Evolutionary conservation across 140 eudicot genomes (phyloP).

Genomic region (Bidens hawaiensis): DNA sequence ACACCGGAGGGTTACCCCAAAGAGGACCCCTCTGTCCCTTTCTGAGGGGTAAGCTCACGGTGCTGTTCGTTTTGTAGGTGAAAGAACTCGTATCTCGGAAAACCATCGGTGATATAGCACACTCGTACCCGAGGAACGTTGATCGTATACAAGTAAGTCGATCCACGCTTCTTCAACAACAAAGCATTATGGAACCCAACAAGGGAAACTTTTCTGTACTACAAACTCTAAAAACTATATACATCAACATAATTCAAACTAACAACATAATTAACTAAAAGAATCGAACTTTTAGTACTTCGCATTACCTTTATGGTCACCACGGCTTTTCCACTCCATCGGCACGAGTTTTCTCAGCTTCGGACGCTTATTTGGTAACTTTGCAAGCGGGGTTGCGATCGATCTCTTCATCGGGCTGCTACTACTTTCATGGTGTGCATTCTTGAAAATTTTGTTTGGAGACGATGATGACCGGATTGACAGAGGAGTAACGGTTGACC

Average conservation of each 20-base stretch:
- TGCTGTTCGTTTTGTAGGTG: too few relatives aligned
- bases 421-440: constrained; percentile 31
- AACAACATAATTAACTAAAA: constrained; percentile 34
- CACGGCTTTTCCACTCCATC: constrained; percentile 54
- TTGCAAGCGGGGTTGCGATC: constrained; percentile 32
- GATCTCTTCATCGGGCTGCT: constrained; percentile 40
- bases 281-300: constrained; percentile 25
- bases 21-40: too few relatives aligned
- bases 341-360: constrained; percentile 56
- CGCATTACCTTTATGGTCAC: constrained; percentile 29
- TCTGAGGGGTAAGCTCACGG: too few relatives aligned
- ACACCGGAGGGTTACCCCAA: too few relatives aligned
- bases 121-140: too few relatives aligned
- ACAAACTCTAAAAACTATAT: constrained; percentile 26
- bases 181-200: constrained; percentile 28
- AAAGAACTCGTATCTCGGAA: too few relatives aligned
- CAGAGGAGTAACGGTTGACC: constrained; percentile 39
- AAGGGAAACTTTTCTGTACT: constrained; percentile 36
- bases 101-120: too few relatives aligned
- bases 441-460: constrained; percentile 47
- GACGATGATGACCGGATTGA: constrained; percentile 61
- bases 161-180: too few relatives aligned
- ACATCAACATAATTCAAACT: constrained; percentile 28
- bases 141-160: too few relatives aligned
- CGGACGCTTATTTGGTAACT: constrained; percentile 45